Base-by-base conservation (phyloP, 345 rosid genomes). In the Citrus mangshanensis region DNA sequence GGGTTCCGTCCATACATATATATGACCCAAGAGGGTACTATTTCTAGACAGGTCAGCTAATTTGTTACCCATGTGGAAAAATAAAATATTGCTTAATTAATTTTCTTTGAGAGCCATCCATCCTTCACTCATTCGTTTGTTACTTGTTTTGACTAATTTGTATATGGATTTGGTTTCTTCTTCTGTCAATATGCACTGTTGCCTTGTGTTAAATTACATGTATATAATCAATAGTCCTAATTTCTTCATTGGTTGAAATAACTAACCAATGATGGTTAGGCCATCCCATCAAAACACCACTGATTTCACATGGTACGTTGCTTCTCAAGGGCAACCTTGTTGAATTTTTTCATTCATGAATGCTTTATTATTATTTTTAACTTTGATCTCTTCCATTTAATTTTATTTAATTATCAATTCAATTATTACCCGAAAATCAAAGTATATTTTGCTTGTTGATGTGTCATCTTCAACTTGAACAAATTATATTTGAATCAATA, bases 41-140 rank as follows among this genome's bases (percentile, higher is more conserved):
- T 6, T 5, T 1, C 58, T 54, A 18, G 22, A 82, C 81, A 74
- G 85, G 83, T 81, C 80, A 83, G 59, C 84, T 72, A 79, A 49
- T 65, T 85, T 81, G 82, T 72, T 77, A 38, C 46, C 80, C 86
- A 81, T 79, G 84, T 83, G 83, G 73, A 54, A 61, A 63, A 72
- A 58, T 77, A 72, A 72, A 77, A 63, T 69, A 72, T 78, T 69
- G 37, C 38, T 64, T 27, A 4, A 19, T 19, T 9, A 62, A 55
- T 70, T 74, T 14, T 6, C 14, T 54, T 55, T 10, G 27, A 18
- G 28, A 10, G 46, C 25, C 70, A 28, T n/a, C 58, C 22, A 16
- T 6, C 18, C 9, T 49, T 18, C 30, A 10, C 60, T 46, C 18
- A 10, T 6, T 61, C 6, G 9, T 62, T 27, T 46, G 7, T 75